These are phyloP conservation scores for Malassezia yamatoensis DNA, from an alignment of 1,284 basidiomycete genomes.

Conservation along the genomic window DNA sequence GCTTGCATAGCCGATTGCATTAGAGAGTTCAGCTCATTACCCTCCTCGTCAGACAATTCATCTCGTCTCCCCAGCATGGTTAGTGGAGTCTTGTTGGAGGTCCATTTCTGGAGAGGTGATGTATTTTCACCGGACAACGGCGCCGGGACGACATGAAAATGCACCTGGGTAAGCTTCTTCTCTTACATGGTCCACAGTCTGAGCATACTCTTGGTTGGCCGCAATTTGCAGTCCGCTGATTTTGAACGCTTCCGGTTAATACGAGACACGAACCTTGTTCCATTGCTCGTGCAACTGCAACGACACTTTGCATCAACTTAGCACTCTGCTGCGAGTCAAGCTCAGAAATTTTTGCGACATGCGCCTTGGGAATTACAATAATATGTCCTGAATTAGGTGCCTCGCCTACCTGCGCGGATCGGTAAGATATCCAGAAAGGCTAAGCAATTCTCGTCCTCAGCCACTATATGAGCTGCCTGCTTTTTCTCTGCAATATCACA, in stretches of 20 bases:
- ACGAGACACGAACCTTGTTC: slow-evolving; percentile 8
- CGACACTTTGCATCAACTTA: neutral
- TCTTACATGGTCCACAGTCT: slow-evolving; percentile 16
- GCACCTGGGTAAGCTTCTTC: slow-evolving; percentile 3
- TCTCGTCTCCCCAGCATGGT: slow-evolving; percentile 4
- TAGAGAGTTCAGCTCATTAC: neutral
- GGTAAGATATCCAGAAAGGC: slow-evolving; percentile 15
- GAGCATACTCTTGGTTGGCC: slow-evolving; percentile 15
- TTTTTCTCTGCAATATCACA: slow-evolving; percentile 7
- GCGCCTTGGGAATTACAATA: slow-evolving; percentile 10
- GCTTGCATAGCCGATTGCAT: neutral
- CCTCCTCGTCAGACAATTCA: slow-evolving; percentile 11
- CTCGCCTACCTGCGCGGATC: slow-evolving; percentile 13
- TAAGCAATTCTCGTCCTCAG: slow-evolving; percentile 2
- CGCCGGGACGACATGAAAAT: slow-evolving; percentile 17
- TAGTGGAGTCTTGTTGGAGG: neutral
- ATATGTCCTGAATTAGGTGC: slow-evolving; percentile 4
- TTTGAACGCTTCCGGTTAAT: neutral
- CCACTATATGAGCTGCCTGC: slow-evolving; percentile 8
- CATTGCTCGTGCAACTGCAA: slow-evolving; percentile 11
- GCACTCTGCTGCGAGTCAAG: neutral
- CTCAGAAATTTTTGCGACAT: slow-evolving; percentile 1
- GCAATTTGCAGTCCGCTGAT: slow-evolving; percentile 12
- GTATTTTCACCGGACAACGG: neutral
- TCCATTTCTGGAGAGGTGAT: slow-evolving; percentile 4